Conservation (phyloP, 1,284 basidiomycete species). For the Melampsora americana region DNA sequence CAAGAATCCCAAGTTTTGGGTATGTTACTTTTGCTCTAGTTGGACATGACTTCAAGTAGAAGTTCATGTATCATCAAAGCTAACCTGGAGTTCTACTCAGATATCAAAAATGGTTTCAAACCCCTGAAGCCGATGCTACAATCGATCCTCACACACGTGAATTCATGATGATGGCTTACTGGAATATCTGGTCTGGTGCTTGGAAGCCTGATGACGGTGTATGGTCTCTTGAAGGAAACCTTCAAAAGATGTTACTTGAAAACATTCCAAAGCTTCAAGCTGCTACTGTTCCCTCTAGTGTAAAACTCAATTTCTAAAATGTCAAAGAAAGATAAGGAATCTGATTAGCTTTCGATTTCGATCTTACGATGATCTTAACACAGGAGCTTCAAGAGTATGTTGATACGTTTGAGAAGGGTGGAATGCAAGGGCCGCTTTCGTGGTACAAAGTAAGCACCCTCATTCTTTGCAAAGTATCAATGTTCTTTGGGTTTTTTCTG, state of each 20-base stretch:
- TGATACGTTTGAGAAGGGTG: background rate
- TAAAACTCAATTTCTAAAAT: background rate
- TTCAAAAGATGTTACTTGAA: background rate
- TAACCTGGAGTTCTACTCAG: background rate
- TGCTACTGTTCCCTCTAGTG: background rate
- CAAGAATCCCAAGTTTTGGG: background rate
- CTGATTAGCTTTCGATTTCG: background rate
- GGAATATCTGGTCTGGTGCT: background rate
- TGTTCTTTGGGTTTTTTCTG: background rate
- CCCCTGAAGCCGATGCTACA: background rate
- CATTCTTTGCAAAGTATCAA: background rate
- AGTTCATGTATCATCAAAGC: no score
- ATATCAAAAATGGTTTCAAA: slow-evolving; percentile 5
- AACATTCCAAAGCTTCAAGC: background rate
- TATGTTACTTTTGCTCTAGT: background rate
- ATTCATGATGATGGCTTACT: background rate
- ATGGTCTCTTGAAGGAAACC: background rate
- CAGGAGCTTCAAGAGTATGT: slow-evolving; percentile 8
- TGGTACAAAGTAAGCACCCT: background rate
- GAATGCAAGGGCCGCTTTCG: background rate
- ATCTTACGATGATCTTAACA: background rate
- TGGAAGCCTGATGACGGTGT: background rate
- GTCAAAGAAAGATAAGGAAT: background rate
- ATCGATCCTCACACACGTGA: background rate
- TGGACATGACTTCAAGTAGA: no score